phyloP scores from a whole-genome alignment of 2,329 filamentous ascomycete species.

The Penicillium sclerotigenum region DNA sequence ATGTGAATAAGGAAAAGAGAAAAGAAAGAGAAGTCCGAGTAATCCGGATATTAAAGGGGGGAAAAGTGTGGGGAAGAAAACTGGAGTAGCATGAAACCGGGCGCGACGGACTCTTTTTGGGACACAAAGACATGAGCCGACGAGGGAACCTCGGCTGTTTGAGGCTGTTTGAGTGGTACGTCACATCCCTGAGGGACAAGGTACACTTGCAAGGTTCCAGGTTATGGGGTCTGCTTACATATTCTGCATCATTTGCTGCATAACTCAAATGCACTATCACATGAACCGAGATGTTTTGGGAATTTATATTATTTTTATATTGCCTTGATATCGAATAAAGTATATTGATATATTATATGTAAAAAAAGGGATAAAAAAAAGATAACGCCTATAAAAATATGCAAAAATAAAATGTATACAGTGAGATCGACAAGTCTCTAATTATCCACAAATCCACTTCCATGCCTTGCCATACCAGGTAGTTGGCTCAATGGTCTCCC shows the following conservation, averaged over 20 bases:
- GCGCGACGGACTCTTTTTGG: constrained; percentile 18
- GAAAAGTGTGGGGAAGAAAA: constrained; percentile 12
- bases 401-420: not conserved
- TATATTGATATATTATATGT: too few species aligned
- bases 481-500: constrained; percentile 33
- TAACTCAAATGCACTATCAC: constrained; percentile 17
- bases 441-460: constrained; percentile 21
- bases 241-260: constrained; percentile 9
- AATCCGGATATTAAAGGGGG: constrained; percentile 8
- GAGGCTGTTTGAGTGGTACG: too few species aligned
- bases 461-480: constrained; percentile 31
- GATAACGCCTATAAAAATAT: not conserved
- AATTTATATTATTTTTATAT: too few species aligned
- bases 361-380: too few species aligned
- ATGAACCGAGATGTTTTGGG: constrained; percentile 8
- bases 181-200: too few species aligned
- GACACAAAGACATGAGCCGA: constrained; percentile 7
- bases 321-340: too few species aligned
- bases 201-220: too few species aligned
- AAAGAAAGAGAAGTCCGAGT: constrained; percentile 42
- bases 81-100: constrained; percentile 17
- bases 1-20: not conserved
- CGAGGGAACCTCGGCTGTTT: constrained; percentile 19
- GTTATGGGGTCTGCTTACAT: not conserved
- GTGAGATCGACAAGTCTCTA: not conserved